These are phyloP conservation scores for Acanthamoeba divionensis DNA, from an alignment of 208 protist genomes.

Conservation along the genomic window DNA sequence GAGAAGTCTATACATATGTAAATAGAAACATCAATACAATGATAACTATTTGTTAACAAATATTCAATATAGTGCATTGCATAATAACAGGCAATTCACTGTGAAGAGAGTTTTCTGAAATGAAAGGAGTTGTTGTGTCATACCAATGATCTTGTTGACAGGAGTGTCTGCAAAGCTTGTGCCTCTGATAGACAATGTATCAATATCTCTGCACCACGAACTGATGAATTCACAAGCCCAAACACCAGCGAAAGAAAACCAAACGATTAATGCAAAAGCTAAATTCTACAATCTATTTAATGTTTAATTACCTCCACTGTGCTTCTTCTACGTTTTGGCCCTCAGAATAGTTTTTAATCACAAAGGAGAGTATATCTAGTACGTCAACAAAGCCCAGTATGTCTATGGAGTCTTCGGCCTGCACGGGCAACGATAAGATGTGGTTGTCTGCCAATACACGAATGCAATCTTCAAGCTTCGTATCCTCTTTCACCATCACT, in stretches of 20 bases:
- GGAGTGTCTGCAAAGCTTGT: not conserved
- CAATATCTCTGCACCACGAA: not conserved
- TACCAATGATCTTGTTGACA: not conserved
- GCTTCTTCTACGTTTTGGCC: not conserved
- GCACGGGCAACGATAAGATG: not conserved
- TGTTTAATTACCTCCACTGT: slow-evolving; percentile 33
- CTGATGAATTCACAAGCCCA: not conserved
- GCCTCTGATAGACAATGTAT: not conserved
- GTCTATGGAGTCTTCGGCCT: not conserved
- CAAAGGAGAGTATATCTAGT: slow-evolving; percentile 9
- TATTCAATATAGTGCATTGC: not conserved
- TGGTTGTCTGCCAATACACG: not conserved
- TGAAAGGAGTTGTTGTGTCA: not conserved
- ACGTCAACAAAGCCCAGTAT: slow-evolving; percentile 21
- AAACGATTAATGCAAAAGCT: not conserved
- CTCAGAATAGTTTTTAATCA: not conserved
- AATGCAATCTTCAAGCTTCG: not conserved
- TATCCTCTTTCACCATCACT: not conserved
- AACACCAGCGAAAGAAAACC: not conserved
- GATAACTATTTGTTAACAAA: not conserved
- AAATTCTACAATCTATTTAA: not conserved
- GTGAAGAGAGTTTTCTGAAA: not conserved
- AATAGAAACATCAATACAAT: not conserved
- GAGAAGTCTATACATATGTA: not conserved
- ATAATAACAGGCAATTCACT: not conserved